Base-by-base conservation (phyloP, 768 basidiomycete species). In the Myochromella boudieri region DNA sequence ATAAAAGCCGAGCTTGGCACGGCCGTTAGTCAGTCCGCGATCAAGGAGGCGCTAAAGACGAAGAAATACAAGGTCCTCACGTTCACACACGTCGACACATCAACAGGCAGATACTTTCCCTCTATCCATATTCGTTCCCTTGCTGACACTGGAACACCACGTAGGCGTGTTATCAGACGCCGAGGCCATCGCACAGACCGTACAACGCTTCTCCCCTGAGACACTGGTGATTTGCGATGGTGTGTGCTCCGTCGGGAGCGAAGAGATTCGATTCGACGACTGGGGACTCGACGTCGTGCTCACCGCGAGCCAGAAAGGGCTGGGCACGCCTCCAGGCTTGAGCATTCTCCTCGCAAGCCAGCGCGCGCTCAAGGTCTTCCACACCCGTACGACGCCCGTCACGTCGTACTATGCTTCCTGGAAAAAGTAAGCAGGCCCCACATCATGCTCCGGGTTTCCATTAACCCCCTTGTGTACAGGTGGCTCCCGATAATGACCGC, bases 211-310 rank as follows among this genome's bases (percentile, higher is more conserved):
- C 49, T 93, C 91, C 0, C 95, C 95, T 1, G 80, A 89, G 9
- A 93, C 94, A 1, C 72, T 99, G 51, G 88, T 91, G 54, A 73
- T 89, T 6, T 74, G 93, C 48, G 97, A 99, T 60, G 91, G 82
- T n/a, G 97, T 99, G 21, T 99, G 97, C 68, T 87, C 93, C 1
- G 93, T 97, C 12, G 97, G 91, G 4, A 91, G 87, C 56, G 97
- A 98, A 64, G 93, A 97, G 64, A 94, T 99, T 58, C 81, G 76
- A 36, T 88, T 97, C 75, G 97, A 98, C 57, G 85, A 80, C 2
- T 98, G 97, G 97, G 84, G 78, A 20, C 74, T 98, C 43, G 97
- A 99, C 56, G 82, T 94, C 28, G 86, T 98, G 20, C 56, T 95
- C 32, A 81, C 85, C 12, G 93, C 91, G 8, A 85, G 82, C 47